A percentile compares a stretch with the other conserved stretches of the same genome.
Conservation (phyloP, 805 yeast genomes). For the Diddensiella transvaalensis region DNA sequence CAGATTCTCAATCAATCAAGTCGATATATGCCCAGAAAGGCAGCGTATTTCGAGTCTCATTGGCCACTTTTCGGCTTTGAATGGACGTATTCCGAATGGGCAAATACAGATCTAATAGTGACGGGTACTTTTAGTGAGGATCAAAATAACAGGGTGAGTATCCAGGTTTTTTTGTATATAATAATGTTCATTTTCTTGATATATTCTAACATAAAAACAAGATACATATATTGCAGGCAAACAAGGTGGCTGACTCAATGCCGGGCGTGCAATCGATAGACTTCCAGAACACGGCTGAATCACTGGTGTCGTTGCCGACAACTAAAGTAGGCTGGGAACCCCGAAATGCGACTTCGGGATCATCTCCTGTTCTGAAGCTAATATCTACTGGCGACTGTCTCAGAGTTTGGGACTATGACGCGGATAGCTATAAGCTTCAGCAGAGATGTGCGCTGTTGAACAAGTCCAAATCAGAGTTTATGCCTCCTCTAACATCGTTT, state of each 20-base stretch:
- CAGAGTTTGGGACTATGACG: conserved; percentile 55
- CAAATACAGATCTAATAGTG: conserved; percentile 51
- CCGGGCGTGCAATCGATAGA: conserved; percentile 28
- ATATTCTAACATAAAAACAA: no score
- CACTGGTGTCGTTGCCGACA: conserved; percentile 59
- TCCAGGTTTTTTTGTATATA: no score
- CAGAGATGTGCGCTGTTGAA: conserved; percentile 42
- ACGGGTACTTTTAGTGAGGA: conserved; percentile 82
- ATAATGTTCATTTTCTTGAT: background rate
- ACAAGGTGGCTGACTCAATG: conserved; percentile 7
- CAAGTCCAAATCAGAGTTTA: conserved; percentile 41
- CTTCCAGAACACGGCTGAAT: conserved; percentile 49
- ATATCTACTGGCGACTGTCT: conserved; percentile 73
- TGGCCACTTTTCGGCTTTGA: conserved; percentile 51
- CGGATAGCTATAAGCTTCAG: conserved; percentile 31
- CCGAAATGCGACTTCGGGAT: conserved; percentile 23
- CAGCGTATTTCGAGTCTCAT: conserved; percentile 45
- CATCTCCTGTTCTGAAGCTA: conserved; percentile 42
- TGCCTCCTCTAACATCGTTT: conserved; percentile 89
- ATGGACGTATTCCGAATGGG: conserved; percentile 43
- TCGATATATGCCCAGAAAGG: conserved; percentile 28
- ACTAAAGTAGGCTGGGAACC: conserved; percentile 77
- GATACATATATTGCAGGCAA: conserved; percentile 13
- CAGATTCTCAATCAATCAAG: conserved; percentile 7
- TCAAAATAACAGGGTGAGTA: conserved; percentile 53